A percentile compares a stretch with the other conserved stretches of the same genome.
Conservation (phyloP, 805 yeast genomes). For the Saccharomycopsis microspora region DNA sequence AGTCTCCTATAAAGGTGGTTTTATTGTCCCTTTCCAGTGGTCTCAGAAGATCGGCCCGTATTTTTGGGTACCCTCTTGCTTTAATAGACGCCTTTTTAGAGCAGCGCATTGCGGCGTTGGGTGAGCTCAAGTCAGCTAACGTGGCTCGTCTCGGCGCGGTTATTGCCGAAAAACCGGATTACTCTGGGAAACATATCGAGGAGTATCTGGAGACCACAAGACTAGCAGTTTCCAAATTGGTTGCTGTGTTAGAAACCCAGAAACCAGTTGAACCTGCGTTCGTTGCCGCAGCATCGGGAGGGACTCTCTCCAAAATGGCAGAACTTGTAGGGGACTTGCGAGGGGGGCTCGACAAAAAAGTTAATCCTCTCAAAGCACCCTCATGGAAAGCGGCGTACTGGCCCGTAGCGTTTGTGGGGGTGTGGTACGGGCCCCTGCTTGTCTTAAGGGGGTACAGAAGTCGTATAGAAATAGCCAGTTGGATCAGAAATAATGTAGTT, state of each 20-base stretch:
- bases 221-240: too few species aligned
- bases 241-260: too few species aligned
- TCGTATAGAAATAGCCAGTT: conserved; percentile 39
- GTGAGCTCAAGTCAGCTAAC: conserved; percentile 20
- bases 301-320: too few species aligned
- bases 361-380: conserved; percentile 25
- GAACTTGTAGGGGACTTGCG: too few species aligned
- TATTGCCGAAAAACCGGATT: too few species aligned
- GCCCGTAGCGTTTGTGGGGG: conserved; percentile 39
- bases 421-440: conserved; percentile 44
- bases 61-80: conserved; percentile 23
- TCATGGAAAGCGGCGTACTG: conserved; percentile 42
- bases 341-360: background rate
- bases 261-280: too few species aligned
- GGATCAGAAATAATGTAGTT: conserved; percentile 46
- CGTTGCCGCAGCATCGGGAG: too few species aligned
- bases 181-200: too few species aligned
- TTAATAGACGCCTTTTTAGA: conserved; percentile 23
- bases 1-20: too few species aligned
- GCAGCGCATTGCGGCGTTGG: conserved; percentile 18
- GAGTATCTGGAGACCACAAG: too few species aligned
- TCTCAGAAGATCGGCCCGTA: background rate
- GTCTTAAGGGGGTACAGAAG: conserved; percentile 34
- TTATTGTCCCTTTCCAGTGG: too few species aligned
- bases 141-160: conserved; percentile 21